Evolutionary conservation across 305 asterid species (phyloP), one percentile per base, ranked within the genome.

Genomic region (Fraxinus floribunda): DNA sequence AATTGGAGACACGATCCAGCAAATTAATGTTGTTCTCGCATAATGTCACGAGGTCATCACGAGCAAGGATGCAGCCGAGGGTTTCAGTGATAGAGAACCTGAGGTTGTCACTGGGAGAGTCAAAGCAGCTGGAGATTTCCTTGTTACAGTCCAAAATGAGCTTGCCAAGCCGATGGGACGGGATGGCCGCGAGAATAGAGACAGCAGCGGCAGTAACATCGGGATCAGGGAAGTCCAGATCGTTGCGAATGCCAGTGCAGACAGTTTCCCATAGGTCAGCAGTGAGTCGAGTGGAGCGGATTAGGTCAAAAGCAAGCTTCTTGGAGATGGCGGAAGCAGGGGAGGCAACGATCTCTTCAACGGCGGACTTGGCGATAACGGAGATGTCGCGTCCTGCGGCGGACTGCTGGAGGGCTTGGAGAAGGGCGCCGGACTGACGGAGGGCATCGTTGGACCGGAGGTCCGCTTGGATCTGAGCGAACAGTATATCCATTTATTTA

Each of bases 391-490:
- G 85, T 22, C 97, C 97, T 75, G 98, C 97, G 52, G 97, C 97
- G 52, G 97, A 94, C 86, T 94, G 98, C 81, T 94, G 97, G 68
- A 93, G 95, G 64, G 98, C 97, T 85, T 91, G 97, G 72, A 93
- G 95, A 39, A 94, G 91, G 0, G 97, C 97, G 72, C 97, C 88
- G 15, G 97, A 90, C 82, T 93, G 98, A 46, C 98, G 95, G 83
- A 94, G 96, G 11, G 98, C 94, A 85, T 94, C 97, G 77, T 92
- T 94, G 70, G 98, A 94, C 18, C 93, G 95, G 77, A 94, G 97
- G 88, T 93, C 98, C 34, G 98, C 97, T 84, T 94, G 98, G 89
- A 94, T 94, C 91, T 93, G 97, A 74, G 98, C 94, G 68, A 92
- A 91, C 41, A 94, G 91, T 82, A 94, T 92, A 86, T 94, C 98